These are phyloP conservation scores for Stephania cephalantha DNA, from an alignment of 164 flowering plant genomes.

Conservation along the genomic window DNA sequence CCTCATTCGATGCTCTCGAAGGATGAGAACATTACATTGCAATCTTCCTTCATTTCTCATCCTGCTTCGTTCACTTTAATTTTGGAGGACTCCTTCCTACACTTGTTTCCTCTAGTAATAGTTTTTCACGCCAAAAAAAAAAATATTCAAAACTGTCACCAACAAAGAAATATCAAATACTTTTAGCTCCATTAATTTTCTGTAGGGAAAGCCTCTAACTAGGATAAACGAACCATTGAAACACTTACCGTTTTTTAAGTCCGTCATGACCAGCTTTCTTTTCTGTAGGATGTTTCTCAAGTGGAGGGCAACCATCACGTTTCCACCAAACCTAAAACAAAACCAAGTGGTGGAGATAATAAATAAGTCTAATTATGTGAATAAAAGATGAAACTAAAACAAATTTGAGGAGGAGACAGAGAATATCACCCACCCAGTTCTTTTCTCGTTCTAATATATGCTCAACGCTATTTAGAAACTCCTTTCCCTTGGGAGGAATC, in stretches of 20 bases:
- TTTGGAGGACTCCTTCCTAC: no score
- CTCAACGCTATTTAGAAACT: conserved; percentile 79
- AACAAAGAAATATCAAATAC: neutral
- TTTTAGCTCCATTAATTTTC: neutral
- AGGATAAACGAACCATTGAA: neutral
- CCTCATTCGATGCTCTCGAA: no score
- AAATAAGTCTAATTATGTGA: neutral
- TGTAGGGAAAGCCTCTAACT: neutral
- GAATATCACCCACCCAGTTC: conserved; percentile 66
- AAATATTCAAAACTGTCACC: no score
- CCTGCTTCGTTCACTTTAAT: no score
- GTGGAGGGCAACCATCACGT: conserved; percentile 94
- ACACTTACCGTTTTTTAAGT: conserved; percentile 60
- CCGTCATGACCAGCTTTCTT: conserved; percentile 64
- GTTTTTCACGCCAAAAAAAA: no score
- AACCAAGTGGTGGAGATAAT: neutral
- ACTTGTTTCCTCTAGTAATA: no score
- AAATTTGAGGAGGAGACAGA: neutral
- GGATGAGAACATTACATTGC: no score
- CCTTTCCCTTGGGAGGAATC: conserved; percentile 94
- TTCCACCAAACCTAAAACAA: conserved; percentile 91
- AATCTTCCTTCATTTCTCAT: no score
- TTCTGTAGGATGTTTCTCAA: conserved; percentile 74
- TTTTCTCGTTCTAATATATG: conserved; percentile 92
- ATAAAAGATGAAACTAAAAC: conserved; percentile 1